These are phyloP conservation scores for Sporothrix dimorphospora DNA, from an alignment of 2,329 filamentous ascomycete species.

Conservation along the genomic window DNA sequence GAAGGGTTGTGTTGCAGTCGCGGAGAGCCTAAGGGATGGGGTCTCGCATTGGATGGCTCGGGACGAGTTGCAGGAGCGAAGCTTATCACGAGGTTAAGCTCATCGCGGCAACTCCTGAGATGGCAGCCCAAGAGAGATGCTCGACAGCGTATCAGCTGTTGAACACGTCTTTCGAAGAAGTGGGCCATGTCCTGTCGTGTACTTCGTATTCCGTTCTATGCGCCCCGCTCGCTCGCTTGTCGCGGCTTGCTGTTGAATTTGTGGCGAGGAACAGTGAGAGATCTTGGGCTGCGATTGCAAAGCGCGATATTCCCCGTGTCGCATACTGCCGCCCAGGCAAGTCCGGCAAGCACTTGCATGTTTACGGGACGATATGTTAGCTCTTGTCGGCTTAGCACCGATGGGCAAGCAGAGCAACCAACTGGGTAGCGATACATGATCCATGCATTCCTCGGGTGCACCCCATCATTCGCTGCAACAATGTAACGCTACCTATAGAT, in stretches of 20 bases:
- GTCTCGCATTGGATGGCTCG: background rate
- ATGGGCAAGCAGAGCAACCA: background rate
- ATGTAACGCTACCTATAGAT: background rate
- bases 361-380: background rate
- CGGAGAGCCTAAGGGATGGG: too few relatives aligned
- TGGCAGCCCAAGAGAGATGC: background rate
- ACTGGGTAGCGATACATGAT: background rate
- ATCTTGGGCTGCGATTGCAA: background rate
- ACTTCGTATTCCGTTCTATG: background rate
- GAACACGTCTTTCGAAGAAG: background rate
- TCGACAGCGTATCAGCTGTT: background rate
- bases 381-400: background rate
- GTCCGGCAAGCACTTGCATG: background rate
- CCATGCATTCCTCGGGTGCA: conserved; percentile 13
- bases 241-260: background rate
- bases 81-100: conserved; percentile 1
- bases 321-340: background rate
- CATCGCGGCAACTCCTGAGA: background rate
- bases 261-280: background rate
- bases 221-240: background rate
- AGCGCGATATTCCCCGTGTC: conserved; percentile 10
- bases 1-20: background rate
- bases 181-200: background rate
- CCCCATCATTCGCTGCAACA: background rate
- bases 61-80: conserved; percentile 6